Base-by-base conservation (phyloP, 805 yeast genomes). In the Candida nanaspora region DNA sequence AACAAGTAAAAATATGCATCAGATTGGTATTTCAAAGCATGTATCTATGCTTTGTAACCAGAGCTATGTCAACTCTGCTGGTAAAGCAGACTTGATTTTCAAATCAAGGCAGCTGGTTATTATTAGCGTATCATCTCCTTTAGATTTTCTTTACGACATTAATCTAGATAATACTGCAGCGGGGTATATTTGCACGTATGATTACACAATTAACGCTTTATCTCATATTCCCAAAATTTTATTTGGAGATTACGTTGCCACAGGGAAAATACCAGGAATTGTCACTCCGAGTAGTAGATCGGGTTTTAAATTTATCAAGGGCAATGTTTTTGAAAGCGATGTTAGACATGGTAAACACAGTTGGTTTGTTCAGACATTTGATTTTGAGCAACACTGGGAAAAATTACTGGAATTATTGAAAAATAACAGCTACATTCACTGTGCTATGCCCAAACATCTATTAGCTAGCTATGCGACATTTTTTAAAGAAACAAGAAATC, bases 201-300 rank as follows among this genome's bases (percentile, higher is more conserved):
- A 78, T 55, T 78, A 76, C 52, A 76, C 83, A 1, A 57, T 62
- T 16, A 69, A 68, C 47, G 80, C 73, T 2, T 57, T 78, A 35
- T 63, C 68, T 25, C 67, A 74, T 40, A 49, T 75, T 25, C 77
- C 71, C 3, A 66, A 68, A 8, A 70, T 75, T 3, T 53, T 78
- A 38, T 72, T 78, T 70, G 84, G 84, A 3, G 69, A 67, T 37
- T 49, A 63, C 15, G 57, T 57, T 14, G 68, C 83, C 1, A 66
- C 63, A 30, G 83, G 83, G 1, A 62, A 69, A 35, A 69, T 78
- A 20, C 82, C 83, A 0, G 82, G 82, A 1, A 76, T 72, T 45
- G 30, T 38, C 37, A 33, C 45, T 11, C 35, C 35, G 43, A 20
- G 20, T 35, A 39, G 32, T 14, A 35, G 34, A 36, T 23, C 34